Percentiles rank a stretch among this genome's conserved stretches.
Conservation (phyloP, 495 filamentous ascomycete genomes). For the Parachaetomium inaequale region DNA sequence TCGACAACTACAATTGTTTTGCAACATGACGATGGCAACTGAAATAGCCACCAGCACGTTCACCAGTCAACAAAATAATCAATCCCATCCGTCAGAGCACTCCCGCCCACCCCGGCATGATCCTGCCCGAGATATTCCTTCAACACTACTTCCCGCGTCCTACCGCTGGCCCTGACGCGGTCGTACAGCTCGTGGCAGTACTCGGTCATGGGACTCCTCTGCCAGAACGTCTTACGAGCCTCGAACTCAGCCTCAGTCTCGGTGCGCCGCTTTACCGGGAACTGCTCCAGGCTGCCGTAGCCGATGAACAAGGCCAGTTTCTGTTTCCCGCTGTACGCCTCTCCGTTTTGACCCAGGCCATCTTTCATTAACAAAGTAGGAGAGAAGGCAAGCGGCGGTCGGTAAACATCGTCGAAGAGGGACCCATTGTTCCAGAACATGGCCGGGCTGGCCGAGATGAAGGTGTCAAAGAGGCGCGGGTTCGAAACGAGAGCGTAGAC, state of each 20-base stretch:
- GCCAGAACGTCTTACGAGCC: background rate
- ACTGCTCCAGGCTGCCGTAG: background rate
- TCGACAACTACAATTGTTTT: no score
- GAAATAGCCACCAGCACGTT: no score
- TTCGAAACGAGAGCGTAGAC: background rate
- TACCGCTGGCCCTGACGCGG: background rate
- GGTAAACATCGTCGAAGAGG: background rate
- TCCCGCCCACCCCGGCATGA: background rate
- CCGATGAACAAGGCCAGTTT: background rate
- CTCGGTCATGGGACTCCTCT: background rate
- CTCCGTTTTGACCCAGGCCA: background rate
- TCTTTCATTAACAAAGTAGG: background rate
- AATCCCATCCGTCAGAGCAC: background rate
- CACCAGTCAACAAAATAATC: background rate
- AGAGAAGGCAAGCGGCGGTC: no score
- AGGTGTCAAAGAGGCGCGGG: background rate
- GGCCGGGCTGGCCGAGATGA: background rate
- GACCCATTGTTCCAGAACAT: background rate
- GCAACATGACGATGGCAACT: no score
- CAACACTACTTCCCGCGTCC: background rate
- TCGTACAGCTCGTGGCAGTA: background rate
- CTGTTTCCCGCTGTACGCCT: background rate
- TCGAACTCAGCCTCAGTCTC: background rate
- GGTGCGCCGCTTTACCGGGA: background rate
- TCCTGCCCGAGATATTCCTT: background rate